phyloP scores from a whole-genome alignment of 345 rosid genomes.

The Tarenaya hassleriana region DNA sequence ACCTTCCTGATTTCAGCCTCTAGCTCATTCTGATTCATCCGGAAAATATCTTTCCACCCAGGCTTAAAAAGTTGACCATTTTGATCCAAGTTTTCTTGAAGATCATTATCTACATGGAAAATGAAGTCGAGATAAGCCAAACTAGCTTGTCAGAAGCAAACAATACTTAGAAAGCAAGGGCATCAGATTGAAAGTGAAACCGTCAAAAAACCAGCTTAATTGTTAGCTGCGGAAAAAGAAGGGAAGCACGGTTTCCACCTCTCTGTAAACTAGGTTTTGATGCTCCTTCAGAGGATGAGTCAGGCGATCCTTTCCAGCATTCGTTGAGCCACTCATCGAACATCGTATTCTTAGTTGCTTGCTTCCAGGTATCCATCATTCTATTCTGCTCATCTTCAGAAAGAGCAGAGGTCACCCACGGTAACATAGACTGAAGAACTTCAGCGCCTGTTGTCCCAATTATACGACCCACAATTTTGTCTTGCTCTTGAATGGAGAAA shows the following conservation, averaged over 20 bases:
- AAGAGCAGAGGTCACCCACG: slow-evolving; percentile 92
- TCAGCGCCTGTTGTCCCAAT: slow-evolving; percentile 93
- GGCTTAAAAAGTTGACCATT: slow-evolving; percentile 80
- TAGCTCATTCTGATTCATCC: slow-evolving; percentile 88
- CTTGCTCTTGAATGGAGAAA: slow-evolving; percentile 80
- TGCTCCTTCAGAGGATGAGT: slow-evolving; percentile 42
- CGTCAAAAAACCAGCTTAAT: slow-evolving; percentile 8
- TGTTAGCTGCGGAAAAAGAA: slow-evolving; percentile 11
- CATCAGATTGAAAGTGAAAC: slow-evolving; percentile 14
- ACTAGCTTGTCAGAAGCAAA: slow-evolving; percentile 8
- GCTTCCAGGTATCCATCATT: slow-evolving; percentile 97
- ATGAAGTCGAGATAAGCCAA: slow-evolving; percentile 24
- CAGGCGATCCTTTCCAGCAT: slow-evolving; percentile 56
- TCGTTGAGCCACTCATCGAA: slow-evolving; percentile 90
- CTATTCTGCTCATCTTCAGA: slow-evolving; percentile 80
- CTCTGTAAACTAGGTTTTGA: slow-evolving; percentile 38
- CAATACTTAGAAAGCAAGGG: slow-evolving; percentile 10
- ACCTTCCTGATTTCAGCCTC: slow-evolving; percentile 87
- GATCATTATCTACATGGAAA: slow-evolving; percentile 37
- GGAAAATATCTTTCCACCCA: slow-evolving; percentile 92
- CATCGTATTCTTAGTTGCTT: slow-evolving; percentile 91
- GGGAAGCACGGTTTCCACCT: slow-evolving; percentile 34
- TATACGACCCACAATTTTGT: slow-evolving; percentile 81
- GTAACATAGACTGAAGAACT: slow-evolving; percentile 87
- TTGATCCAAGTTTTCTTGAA: slow-evolving; percentile 58